Evolutionary conservation across 2,329 filamentous ascomycete species (phyloP).

Genomic region (Neonectria sp.): DNA sequence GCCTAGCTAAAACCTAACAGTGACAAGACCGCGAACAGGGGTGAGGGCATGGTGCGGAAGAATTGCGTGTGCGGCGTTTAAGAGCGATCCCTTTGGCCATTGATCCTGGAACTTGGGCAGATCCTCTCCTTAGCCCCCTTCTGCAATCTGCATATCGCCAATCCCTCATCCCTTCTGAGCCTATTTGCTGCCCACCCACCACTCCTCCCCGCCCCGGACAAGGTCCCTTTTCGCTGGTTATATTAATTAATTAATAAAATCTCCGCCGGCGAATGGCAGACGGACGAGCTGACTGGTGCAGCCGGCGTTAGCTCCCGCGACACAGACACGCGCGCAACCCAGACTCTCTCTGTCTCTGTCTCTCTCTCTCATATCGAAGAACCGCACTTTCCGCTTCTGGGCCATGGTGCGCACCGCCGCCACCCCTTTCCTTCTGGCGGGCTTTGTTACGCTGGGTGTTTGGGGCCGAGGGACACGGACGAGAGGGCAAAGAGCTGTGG

Average conservation of each 20-base stretch:
- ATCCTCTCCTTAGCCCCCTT: conserved; percentile 2
- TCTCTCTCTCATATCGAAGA: neutral
- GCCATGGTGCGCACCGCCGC: neutral
- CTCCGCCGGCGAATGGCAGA: conserved; percentile 6
- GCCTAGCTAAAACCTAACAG: neutral
- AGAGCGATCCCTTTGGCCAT: neutral
- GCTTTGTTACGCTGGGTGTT: conserved; percentile 5
- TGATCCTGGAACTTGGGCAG: conserved; percentile 1
- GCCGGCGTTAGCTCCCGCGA: neutral
- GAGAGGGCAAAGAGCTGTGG: neutral
- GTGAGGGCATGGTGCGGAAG: neutral
- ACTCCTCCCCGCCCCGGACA: too few relatives aligned
- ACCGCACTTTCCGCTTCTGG: neutral
- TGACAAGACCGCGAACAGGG: too few relatives aligned
- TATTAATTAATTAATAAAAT: conserved; percentile 5
- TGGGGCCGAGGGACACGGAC: neutral
- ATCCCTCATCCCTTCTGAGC: neutral
- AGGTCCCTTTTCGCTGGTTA: neutral
- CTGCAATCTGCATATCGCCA: conserved; percentile 8
- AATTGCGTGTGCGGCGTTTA: conserved; percentile 4
- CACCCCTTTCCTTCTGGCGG: conserved; percentile 1
- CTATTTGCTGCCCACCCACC: neutral
- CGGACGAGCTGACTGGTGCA: neutral
- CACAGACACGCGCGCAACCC: too few relatives aligned
- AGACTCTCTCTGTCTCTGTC: neutral